These are phyloP conservation scores for Trichoderma gracile DNA, from an alignment of 2,329 filamentous ascomycete genomes.

Conservation along the genomic window DNA sequence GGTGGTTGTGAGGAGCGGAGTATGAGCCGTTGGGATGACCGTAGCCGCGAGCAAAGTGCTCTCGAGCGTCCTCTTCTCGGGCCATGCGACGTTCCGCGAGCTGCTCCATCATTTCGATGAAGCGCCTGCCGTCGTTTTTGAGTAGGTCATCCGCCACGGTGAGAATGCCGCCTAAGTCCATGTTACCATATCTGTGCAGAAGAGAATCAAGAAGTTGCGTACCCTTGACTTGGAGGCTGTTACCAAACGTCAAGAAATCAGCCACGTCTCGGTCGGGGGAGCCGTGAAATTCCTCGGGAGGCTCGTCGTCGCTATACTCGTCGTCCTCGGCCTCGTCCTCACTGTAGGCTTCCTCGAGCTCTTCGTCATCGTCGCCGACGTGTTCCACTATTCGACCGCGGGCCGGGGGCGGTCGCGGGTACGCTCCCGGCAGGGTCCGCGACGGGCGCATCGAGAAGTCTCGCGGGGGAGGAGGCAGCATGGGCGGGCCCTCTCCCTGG, in stretches of 20 bases:
- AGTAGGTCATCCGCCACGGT: slow-evolving; percentile 97
- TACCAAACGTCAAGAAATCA: slow-evolving; percentile 97
- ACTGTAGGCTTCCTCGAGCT: slow-evolving; percentile 51
- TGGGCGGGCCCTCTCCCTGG: slow-evolving; percentile 67
- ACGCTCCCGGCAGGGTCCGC: slow-evolving; percentile 58
- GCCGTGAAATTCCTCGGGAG: slow-evolving; percentile 67
- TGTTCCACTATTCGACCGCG: slow-evolving; percentile 73
- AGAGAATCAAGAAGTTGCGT: slow-evolving; percentile 51
- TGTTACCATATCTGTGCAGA: slow-evolving; percentile 49
- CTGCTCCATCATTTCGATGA: slow-evolving; percentile 99
- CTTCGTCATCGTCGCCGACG: slow-evolving; percentile 57
- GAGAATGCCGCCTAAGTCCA: slow-evolving; percentile 82
- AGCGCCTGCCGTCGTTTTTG: slow-evolving; percentile 98
- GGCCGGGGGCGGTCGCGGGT: slow-evolving; percentile 67
- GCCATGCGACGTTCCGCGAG: slow-evolving; percentile 96
- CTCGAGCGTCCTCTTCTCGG: slow-evolving; percentile 80
- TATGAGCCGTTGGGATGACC: slow-evolving; percentile 62
- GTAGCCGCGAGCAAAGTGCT: slow-evolving; percentile 61
- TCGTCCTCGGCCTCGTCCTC: slow-evolving; percentile 59
- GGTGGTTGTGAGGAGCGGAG: slow-evolving; percentile 66
- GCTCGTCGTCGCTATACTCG: slow-evolving; percentile 66
- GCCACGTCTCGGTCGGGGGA: slow-evolving; percentile 65
- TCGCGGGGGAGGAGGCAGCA: slow-evolving; percentile 51
- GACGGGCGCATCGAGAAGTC: slow-evolving; percentile 62
- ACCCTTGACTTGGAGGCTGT: slow-evolving; percentile 92